Evolutionary conservation across 2,329 filamentous ascomycete species (phyloP).

Genomic region (Fusarium armeniacum): DNA sequence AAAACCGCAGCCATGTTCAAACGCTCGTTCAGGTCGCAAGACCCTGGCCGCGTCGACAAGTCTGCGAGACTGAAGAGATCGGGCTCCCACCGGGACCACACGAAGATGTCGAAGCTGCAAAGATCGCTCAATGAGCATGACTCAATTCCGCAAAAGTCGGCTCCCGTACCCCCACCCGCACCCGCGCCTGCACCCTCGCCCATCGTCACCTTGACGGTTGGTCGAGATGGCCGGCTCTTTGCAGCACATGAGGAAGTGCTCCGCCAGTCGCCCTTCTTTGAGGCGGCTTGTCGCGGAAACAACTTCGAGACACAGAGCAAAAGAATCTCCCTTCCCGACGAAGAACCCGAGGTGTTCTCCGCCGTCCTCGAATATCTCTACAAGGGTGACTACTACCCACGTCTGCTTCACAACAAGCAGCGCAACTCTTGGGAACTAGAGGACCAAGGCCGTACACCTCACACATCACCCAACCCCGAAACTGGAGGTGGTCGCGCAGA

Average conservation of each 20-base stretch:
- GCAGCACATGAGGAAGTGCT: constrained; percentile 96
- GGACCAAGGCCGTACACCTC: constrained; percentile 65
- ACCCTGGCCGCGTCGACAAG: constrained; percentile 84
- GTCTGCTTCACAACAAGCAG: constrained; percentile 87
- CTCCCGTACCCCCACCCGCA: constrained; percentile 35
- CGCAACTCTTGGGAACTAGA: constrained; percentile 92
- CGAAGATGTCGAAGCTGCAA: constrained; percentile 87
- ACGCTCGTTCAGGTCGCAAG: constrained; percentile 86
- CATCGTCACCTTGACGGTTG: constrained; percentile 89
- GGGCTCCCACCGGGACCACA: constrained; percentile 73
- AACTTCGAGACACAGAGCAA: constrained; percentile 82
- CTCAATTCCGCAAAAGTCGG: constrained; percentile 50
- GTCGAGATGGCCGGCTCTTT: constrained; percentile 88
- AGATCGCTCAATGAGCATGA: constrained; percentile 78
- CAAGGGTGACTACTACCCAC: constrained; percentile 95
- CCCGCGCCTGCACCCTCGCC: constrained; percentile 66
- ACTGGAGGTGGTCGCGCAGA: constrained; percentile 61
- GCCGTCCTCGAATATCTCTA: constrained; percentile 96
- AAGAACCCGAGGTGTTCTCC: constrained; percentile 93
- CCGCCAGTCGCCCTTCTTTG: constrained; percentile 86
- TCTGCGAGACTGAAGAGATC: constrained; percentile 81
- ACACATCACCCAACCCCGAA: constrained; percentile 67
- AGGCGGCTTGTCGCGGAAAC: constrained; percentile 77
- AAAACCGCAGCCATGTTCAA: constrained; percentile 81
- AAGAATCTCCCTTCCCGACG: constrained; percentile 79